Evolutionary conservation across 2,329 filamentous ascomycete genomes (phyloP).

Genomic region (Fusarium chuoi): DNA sequence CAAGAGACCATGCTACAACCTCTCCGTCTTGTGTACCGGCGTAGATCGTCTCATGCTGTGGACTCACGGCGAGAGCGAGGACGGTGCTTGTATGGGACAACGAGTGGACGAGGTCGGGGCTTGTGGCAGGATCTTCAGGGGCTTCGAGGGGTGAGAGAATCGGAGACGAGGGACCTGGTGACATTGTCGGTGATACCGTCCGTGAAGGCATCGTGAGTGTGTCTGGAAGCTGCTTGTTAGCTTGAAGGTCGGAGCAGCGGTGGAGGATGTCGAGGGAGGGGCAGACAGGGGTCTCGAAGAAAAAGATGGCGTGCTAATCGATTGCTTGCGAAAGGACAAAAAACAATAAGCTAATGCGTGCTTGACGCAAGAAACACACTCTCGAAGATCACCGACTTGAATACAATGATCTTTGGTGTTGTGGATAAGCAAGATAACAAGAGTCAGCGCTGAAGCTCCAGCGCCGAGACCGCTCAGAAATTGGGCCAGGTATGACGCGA

Average conservation of each 20-base stretch:
- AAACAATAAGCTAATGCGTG: rapidly evolving
- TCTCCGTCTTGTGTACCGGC: conserved; percentile 94
- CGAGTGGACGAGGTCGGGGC: conserved; percentile 76
- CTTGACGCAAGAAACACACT: background rate
- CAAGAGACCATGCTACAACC: conserved; percentile 90
- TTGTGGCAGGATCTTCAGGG: conserved; percentile 37
- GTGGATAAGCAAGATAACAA: conserved; percentile 10
- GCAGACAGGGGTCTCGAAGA: background rate
- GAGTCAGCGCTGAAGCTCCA: conserved; percentile 24
- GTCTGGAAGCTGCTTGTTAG: conserved; percentile 21
- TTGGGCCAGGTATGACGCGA: conserved; percentile 35
- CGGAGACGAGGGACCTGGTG: conserved; percentile 36
- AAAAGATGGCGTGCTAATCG: background rate
- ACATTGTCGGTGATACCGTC: conserved; percentile 38
- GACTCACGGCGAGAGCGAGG: conserved; percentile 82
- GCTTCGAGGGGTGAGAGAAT: conserved; percentile 40
- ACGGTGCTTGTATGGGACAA: conserved; percentile 82
- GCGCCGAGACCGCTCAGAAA: conserved; percentile 35
- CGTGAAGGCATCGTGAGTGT: conserved; percentile 39
- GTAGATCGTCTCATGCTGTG: conserved; percentile 82
- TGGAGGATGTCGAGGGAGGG: conserved; percentile 5
- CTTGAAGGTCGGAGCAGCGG: background rate
- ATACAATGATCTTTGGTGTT: background rate
- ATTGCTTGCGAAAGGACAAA: background rate
- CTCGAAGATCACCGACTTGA: background rate